Base-by-base conservation (phyloP, 2,329 filamentous ascomycete species). In the Paramyrothecium sp. region DNA sequence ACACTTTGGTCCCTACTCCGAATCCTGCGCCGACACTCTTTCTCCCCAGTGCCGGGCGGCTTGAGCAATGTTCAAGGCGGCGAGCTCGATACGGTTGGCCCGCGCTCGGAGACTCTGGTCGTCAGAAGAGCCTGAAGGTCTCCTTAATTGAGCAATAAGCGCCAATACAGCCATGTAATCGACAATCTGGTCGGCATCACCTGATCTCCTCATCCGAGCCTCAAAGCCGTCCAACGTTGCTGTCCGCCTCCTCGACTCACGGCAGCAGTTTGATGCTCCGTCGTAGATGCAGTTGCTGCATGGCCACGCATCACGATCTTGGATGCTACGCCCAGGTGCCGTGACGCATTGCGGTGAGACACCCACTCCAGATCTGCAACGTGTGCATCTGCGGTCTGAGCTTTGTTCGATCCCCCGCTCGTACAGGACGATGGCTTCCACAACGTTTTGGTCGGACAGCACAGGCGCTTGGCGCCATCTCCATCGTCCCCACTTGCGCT, bases 81-180 rank as follows among this genome's bases (percentile, higher is more conserved):
- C 65, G 16, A 60, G 60, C 38, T 67, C 66, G 51, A 70, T 67
- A 48, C 63, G 60, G 46, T 60, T 55, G 17, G 64, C 67, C 49
- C 63, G 58, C 11, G 59, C 59, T 13, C 61, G 56, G 30, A 67
- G 58, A 51, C 64, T 64, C 23, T 65, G 53, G 54, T 65, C 54
- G 44, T 60, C 50, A 21, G 57, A 58, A 23, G 55, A 56, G 8
- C 60, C 60, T 19, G 58, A 58, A 44, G 61, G 62, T 41, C 59
- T 57, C 55, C 60, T 64, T 33, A 62, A 58, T 51, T 59, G 62
- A 4, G 64, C 66, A 57, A 67, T 67, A 48, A 68, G 57, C 51
- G 67, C 65, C 53, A 67, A 61, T 8, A 68, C 66, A 7, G 66
- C 66, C 53, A 67, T 62, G 41, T 67, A 62, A 41, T 68, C 65